A percentile compares a stretch with the other conserved stretches of the same genome.
phyloP scores from a whole-genome alignment of 73 alveolate genomes.

The Paramecium biaurelia region DNA sequence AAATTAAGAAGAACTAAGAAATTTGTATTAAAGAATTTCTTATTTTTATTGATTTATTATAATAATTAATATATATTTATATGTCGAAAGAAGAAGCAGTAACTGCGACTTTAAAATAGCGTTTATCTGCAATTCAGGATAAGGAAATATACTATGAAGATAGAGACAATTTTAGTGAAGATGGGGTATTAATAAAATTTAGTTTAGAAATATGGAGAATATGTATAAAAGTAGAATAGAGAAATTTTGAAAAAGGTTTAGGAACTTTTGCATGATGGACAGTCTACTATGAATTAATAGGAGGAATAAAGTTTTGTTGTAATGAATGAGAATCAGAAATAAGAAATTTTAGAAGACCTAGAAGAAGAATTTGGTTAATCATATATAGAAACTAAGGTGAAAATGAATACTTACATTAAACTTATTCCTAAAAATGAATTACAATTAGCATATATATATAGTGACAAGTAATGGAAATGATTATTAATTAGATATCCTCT shows the following conservation, averaged over 20 bases:
- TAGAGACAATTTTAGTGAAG: conserved; percentile 17
- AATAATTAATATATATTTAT: background rate
- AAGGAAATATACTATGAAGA: background rate
- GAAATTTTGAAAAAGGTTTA: background rate
- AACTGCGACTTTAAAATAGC: background rate
- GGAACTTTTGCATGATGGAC: background rate
- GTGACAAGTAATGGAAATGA: background rate
- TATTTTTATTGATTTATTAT: background rate
- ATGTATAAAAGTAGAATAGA: background rate
- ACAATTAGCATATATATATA: background rate
- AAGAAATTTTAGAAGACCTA: conserved; percentile 6
- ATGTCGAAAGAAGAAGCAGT: conserved; percentile 19
- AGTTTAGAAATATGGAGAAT: background rate
- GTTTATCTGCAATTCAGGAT: background rate
- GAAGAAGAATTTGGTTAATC: background rate
- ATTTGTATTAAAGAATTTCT: background rate
- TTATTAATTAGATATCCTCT: background rate
- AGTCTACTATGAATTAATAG: background rate
- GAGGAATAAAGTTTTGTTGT: background rate
- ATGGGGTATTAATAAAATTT: background rate
- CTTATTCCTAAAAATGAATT: conserved; percentile 31
- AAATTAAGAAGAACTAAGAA: background rate
- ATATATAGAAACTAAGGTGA: background rate
- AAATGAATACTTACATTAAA: background rate
- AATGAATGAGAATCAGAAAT: conserved; percentile 5